Conservation (phyloP, 768 basidiomycete genomes). For the Gloeostereum incarnatum region DNA sequence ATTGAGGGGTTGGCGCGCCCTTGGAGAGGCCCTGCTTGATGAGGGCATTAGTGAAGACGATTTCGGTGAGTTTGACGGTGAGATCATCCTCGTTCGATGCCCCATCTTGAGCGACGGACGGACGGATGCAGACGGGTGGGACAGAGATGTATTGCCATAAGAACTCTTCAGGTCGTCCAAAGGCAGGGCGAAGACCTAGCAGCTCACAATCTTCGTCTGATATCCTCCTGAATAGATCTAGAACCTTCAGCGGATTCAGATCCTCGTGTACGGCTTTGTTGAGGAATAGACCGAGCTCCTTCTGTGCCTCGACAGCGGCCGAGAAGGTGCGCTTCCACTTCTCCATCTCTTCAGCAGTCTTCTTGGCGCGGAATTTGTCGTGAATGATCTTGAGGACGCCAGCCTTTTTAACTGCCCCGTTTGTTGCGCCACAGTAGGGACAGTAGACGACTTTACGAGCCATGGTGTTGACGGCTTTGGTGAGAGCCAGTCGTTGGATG, state of each 20-base stretch:
- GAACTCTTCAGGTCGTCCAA: constrained; percentile 92
- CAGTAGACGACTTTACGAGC: constrained; percentile 91
- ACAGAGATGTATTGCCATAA: constrained; percentile 99
- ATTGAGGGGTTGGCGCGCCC: constrained; percentile 80
- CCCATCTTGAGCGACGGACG: constrained; percentile 94
- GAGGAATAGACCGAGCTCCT: constrained; percentile 76
- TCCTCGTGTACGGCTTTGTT: constrained; percentile 89
- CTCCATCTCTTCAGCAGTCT: constrained; percentile 82
- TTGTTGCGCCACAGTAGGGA: constrained; percentile 86
- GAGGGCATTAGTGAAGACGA: constrained; percentile 87
- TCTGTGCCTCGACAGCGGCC: constrained; percentile 77
- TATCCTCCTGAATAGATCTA: constrained; percentile 88
- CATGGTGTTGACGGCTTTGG: constrained; percentile 76
- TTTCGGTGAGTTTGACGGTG: constrained; percentile 95
- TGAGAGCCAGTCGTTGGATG: constrained; percentile 72
- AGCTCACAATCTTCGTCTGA: constrained; percentile 96
- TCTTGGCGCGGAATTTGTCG: constrained; percentile 94
- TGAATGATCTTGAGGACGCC: constrained; percentile 95
- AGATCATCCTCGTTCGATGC: constrained; percentile 98
- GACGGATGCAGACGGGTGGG: constrained; percentile 94
- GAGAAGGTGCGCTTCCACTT: constrained; percentile 79
- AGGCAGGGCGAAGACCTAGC: constrained; percentile 79
- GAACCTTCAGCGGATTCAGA: constrained; percentile 86
- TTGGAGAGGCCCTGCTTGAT: constrained; percentile 86
- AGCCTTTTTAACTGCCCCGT: constrained; percentile 94